Conservation (phyloP, 306 rosid genomes). For the Prunus mira region DNA sequence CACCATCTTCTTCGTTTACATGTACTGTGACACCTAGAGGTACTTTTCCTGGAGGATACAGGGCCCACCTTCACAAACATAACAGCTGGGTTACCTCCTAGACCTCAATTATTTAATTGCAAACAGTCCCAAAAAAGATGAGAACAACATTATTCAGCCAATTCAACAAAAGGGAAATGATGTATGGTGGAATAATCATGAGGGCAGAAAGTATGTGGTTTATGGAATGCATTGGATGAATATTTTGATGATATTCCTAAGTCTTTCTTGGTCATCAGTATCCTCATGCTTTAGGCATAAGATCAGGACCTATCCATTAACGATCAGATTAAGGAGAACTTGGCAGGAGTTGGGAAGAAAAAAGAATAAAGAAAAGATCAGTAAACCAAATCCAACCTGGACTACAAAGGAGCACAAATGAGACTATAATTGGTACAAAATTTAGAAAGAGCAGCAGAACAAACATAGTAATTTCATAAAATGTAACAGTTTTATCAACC, state of each 20-base stretch:
- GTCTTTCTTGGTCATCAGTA: not conserved
- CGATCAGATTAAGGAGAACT: not conserved
- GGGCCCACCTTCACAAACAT: conserved; percentile 78
- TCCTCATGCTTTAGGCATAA: not conserved
- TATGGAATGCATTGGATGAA: not conserved
- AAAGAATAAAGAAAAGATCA: not conserved
- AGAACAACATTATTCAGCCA: conserved; percentile 2
- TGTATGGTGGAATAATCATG: conserved; percentile 16
- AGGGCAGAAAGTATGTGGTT: not conserved
- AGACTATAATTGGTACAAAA: not conserved
- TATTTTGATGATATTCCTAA: not conserved
- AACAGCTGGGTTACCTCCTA: conserved; percentile 19
- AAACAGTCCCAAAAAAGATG: not conserved
- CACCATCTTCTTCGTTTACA: conserved; percentile 93
- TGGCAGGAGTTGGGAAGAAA: not conserved
- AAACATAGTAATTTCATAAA: not conserved
- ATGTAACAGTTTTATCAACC: not conserved
- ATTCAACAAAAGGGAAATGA: conserved; percentile 4
- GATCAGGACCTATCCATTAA: conserved; percentile 8
- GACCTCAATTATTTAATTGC: conserved; percentile 21
- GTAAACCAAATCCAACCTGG: not conserved
- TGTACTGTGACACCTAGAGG: conserved; percentile 93
- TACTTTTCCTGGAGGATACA: conserved; percentile 98
- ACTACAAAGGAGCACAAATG: not conserved
- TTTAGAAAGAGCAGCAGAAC: not conserved